Base-by-base conservation (phyloP, 371 early-diverging fungal species). In the Mortierella sp. region DNA sequence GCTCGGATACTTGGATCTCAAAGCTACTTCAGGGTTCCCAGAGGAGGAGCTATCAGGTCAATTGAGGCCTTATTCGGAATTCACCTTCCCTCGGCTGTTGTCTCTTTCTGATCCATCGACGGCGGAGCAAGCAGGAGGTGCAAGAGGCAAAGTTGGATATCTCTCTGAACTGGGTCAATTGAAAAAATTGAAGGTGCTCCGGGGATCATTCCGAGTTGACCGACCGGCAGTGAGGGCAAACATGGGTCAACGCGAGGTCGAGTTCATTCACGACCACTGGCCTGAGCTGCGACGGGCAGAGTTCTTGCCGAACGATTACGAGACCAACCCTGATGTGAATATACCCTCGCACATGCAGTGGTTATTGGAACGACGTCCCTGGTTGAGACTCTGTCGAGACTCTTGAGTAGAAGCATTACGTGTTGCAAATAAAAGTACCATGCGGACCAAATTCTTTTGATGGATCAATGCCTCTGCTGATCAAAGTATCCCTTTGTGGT, bases 201-300 rank as follows among this genome's bases (percentile, higher is more conserved):
- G 58, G 19, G 58, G 58, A 6, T 58, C 58, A 4, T 58, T 58
- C 58, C 58, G 58, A 7, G 14, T 58, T 34, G 58, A 58, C 19
- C 58, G 58, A 16, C 58, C 34, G 5, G 31, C 19, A 16, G 58
- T 58, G 31, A 58, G 26, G 48, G 4, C 34, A 13, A 13, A 31
- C 44, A 45, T 66, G 45, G 66, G 66, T 31, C 48, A 37, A 31
- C 19, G 26, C 2, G 66, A 66, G 31, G 66, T 66, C 48, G 66
- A 66, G 45, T 66, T 66, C 31, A 66, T 66, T 31, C 66, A 66
- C 19, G 34, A 14, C 22, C 45, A 47, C 22, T 66, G 66, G 66
- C 66, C 66, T 3, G 34, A 45, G 66, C 31, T 66, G 66, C 29
- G 45, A 7, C 1, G 19, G 24, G 29, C 31, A 9, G 43, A 24